A percentile compares a stretch with the other conserved stretches of the same genome.
phyloP scores from a whole-genome alignment of 2,329 filamentous ascomycete genomes.

The Penicillium sp. region DNA sequence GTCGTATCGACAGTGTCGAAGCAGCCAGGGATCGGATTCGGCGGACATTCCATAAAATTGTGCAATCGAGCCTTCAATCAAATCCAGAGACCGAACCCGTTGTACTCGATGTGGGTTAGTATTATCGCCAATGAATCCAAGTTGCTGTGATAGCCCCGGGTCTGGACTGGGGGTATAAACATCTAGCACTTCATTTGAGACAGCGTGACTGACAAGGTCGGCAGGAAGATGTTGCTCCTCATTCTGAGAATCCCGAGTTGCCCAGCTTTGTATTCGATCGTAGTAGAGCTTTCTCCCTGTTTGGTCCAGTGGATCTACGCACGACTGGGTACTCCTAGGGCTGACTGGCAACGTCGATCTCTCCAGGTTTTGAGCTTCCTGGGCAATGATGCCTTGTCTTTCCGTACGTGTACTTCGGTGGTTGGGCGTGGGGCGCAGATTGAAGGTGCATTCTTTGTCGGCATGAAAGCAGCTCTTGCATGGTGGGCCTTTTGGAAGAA shows the following conservation, averaged over 20 bases:
- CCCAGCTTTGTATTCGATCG: too few species aligned
- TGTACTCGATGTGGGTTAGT: constrained; percentile 21
- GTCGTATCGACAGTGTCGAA: constrained; percentile 39
- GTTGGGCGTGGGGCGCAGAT: constrained; percentile 21
- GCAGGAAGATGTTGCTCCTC: too few species aligned
- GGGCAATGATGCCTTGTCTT: too few species aligned
- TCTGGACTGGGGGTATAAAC: too few species aligned
- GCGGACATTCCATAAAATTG: constrained; percentile 35
- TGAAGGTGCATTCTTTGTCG: constrained; percentile 26
- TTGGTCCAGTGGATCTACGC: too few species aligned
- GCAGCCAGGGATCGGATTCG: constrained; percentile 38
- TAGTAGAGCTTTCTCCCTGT: too few species aligned
- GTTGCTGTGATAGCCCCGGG: too few species aligned
- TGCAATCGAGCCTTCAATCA: constrained; percentile 29
- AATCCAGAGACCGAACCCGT: constrained; percentile 31
- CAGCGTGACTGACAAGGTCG: too few species aligned
- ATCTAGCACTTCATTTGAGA: too few species aligned
- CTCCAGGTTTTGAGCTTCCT: constrained; percentile 9
- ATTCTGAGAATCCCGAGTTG: too few species aligned
- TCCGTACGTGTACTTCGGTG: constrained; percentile 10
- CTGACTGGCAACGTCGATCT: constrained; percentile 6
- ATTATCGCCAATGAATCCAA: constrained; percentile 15
- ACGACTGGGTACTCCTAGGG: too few species aligned
- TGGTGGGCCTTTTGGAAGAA: constrained; percentile 23
- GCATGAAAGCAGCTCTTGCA: constrained; percentile 29